A percentile compares a stretch with the other conserved stretches of the same genome.
phyloP scores from a whole-genome alignment of 345 rosid species.

The Conringia planisiliqua region DNA sequence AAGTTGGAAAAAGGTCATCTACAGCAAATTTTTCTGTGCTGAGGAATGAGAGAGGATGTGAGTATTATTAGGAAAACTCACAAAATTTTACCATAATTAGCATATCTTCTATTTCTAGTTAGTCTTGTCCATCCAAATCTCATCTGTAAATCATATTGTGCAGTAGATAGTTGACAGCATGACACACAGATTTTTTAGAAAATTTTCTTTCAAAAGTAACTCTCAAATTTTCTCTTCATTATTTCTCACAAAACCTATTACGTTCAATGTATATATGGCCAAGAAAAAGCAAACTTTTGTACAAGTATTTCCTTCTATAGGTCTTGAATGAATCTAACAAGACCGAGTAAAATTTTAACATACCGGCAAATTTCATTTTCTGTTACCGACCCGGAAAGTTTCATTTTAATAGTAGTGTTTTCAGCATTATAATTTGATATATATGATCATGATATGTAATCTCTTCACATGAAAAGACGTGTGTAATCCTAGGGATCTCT shows the following conservation, averaged over 20 bases:
- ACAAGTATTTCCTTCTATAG: background rate
- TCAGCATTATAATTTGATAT: background rate
- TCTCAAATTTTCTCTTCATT: background rate
- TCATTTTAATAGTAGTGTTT: background rate
- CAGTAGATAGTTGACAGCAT: conserved; percentile 6
- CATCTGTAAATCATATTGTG: conserved; percentile 13
- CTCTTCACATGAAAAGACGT: background rate
- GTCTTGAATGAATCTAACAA: background rate
- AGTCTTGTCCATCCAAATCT: conserved; percentile 22
- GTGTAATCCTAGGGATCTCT: background rate
- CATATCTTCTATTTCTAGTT: conserved; percentile 18
- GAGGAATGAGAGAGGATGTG: conserved; percentile 26
- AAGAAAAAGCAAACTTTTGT: background rate
- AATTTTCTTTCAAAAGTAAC: background rate
- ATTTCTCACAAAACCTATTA: background rate
- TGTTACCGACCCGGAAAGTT: background rate
- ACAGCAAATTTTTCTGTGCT: conserved; percentile 33
- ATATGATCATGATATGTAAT: background rate
- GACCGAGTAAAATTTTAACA: background rate
- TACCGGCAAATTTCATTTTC: background rate
- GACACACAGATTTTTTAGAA: background rate
- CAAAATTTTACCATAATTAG: conserved; percentile 13
- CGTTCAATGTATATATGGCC: background rate
- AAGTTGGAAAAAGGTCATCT: conserved; percentile 29
- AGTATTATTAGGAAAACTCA: conserved; percentile 26